phyloP scores from a whole-genome alignment of 2,329 filamentous ascomycete genomes.

The Zelopaecilomyces penicillatus region DNA sequence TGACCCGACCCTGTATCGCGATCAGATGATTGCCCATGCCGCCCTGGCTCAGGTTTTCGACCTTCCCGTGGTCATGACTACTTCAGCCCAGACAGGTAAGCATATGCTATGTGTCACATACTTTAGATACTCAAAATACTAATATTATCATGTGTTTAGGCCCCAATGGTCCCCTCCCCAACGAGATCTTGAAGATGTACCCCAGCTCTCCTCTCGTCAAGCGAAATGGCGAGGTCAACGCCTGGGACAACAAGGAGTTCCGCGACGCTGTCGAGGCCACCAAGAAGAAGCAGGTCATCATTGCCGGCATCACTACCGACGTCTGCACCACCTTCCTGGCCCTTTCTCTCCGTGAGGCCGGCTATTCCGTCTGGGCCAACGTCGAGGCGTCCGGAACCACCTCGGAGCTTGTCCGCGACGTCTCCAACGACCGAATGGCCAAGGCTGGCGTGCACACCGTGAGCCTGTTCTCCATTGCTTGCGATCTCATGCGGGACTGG shows the following conservation, averaged over 20 bases:
- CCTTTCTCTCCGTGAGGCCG: constrained; percentile 60
- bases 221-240: constrained; percentile 65
- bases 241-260: constrained; percentile 69
- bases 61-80: constrained; percentile 61
- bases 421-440: constrained; percentile 60
- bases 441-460: constrained; percentile 57
- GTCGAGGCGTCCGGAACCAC: constrained; percentile 63
- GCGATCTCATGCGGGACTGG: constrained; percentile 67
- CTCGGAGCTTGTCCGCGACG: constrained; percentile 34
- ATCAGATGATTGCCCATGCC: constrained; percentile 61
- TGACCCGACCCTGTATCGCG: constrained; percentile 54
- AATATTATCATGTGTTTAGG: constrained; percentile 28
- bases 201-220: constrained; percentile 57
- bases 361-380: constrained; percentile 67
- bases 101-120: background rate
- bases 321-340: constrained; percentile 69
- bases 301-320: constrained; percentile 66
- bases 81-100: constrained; percentile 51
- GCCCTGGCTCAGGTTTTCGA: constrained; percentile 54
- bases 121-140: constrained; percentile 1
- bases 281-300: constrained; percentile 60
- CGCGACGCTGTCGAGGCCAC: constrained; percentile 55
- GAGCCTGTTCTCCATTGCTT: constrained; percentile 53
- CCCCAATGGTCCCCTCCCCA: constrained; percentile 61
- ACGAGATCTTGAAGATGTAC: constrained; percentile 38